Evolutionary conservation across 2,329 filamentous ascomycete species (phyloP).

Genomic region (Nannizzia gypsea): DNA sequence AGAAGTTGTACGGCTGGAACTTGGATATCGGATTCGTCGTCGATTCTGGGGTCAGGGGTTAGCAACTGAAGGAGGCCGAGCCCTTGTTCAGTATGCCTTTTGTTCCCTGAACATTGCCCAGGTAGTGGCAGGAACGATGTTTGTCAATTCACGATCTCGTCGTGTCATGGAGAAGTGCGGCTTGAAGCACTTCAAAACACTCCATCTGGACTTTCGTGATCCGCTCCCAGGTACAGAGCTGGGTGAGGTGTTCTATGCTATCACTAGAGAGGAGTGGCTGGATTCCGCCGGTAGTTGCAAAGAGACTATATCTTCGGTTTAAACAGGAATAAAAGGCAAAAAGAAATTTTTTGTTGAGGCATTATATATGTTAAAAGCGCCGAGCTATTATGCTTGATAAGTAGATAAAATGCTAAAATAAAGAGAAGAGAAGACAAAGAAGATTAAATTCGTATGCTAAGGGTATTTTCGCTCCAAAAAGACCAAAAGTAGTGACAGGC

Average conservation of each 20-base stretch:
- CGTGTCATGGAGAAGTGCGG: constrained; percentile 9
- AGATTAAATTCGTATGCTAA: neutral
- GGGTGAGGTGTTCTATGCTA: constrained; percentile 7
- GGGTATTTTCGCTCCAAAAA: constrained; percentile 9
- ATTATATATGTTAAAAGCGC: neutral
- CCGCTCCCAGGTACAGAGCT: constrained; percentile 8
- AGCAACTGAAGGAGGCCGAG: constrained; percentile 6
- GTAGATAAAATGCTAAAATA: too few species aligned
- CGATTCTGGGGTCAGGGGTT: constrained; percentile 7
- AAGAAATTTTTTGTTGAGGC: neutral
- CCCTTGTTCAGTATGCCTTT: constrained; percentile 5
- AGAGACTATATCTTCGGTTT: neutral
- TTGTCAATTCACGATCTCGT: constrained; percentile 5
- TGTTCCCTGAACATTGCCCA: neutral
- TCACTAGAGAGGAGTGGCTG: constrained; percentile 5
- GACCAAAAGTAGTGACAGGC: constrained; percentile 6
- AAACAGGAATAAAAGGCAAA: neutral
- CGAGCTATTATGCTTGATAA: neutral
- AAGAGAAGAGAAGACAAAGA: neutral
- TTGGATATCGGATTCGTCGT: constrained; percentile 8
- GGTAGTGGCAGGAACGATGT: constrained; percentile 5
- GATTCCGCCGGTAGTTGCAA: neutral
- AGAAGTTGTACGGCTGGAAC: neutral
- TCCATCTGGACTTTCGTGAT: constrained; percentile 7
- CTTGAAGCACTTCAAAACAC: constrained; percentile 4